These are phyloP conservation scores for Aspergillus brunneoviolaceus DNA, from an alignment of 2,329 filamentous ascomycete species.

Conservation along the genomic window DNA sequence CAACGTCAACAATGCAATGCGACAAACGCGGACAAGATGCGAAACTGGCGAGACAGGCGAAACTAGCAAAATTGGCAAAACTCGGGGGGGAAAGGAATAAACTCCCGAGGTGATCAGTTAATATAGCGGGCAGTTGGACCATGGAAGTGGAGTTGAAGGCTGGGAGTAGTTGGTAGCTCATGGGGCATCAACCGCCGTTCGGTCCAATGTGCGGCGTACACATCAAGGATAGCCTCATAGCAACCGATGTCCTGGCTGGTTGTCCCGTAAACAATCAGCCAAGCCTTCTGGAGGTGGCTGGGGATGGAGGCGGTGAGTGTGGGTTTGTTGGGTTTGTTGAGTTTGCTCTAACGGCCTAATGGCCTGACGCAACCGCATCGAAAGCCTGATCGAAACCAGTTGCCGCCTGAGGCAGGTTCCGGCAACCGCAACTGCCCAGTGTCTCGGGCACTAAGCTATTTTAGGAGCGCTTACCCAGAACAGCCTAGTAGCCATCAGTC, in stretches of 20 bases:
- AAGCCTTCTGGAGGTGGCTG: neutral
- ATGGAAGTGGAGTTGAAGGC: constrained; percentile 27
- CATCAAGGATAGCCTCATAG: constrained; percentile 32
- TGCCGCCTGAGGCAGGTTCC: neutral
- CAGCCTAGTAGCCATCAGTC: constrained; percentile 27
- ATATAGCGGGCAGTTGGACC: constrained; percentile 20
- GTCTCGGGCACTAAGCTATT: constrained; percentile 15
- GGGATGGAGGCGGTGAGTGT: constrained; percentile 4
- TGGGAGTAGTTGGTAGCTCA: constrained; percentile 26
- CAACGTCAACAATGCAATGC: constrained; percentile 13
- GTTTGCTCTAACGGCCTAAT: neutral
- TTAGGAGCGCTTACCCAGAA: constrained; percentile 31
- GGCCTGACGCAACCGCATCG: neutral
- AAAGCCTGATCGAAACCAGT: neutral
- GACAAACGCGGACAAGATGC: constrained; percentile 7
- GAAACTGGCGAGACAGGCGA: constrained; percentile 3
- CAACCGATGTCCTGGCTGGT: constrained; percentile 31
- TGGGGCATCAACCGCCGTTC: constrained; percentile 25
- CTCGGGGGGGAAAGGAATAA: neutral
- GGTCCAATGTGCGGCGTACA: constrained; percentile 34
- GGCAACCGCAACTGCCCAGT: neutral
- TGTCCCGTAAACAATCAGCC: constrained; percentile 36
- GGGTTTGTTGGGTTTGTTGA: too few relatives aligned
- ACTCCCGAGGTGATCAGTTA: constrained; percentile 14
- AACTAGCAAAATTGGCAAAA: neutral